A percentile compares a stretch with the other conserved stretches of the same genome.
Evolutionary conservation across 2,329 filamentous ascomycete genomes (phyloP).

Genomic region (Pezicula rhizophila): DNA sequence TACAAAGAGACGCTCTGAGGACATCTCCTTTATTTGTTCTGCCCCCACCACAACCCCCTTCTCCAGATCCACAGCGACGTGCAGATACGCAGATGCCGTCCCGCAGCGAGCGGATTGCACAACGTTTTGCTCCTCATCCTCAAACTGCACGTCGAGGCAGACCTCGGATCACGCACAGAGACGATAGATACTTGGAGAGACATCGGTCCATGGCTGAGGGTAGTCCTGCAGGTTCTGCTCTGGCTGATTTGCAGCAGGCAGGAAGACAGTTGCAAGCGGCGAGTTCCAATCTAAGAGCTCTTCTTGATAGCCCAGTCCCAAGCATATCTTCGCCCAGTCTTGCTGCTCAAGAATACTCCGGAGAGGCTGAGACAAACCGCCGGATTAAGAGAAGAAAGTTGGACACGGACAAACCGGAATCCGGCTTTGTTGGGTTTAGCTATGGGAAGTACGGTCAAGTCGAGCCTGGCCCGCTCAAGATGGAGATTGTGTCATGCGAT

Average conservation of each 20-base stretch:
- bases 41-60: constrained; percentile 10
- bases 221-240: constrained; percentile 8
- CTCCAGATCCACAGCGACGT: constrained; percentile 1
- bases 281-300: constrained; percentile 19
- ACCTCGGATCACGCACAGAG: constrained; percentile 14
- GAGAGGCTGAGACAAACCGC: constrained; percentile 40
- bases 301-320: constrained; percentile 21
- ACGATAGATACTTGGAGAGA: constrained; percentile 25
- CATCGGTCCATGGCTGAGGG: constrained; percentile 17
- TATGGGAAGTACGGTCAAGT: constrained; percentile 88
- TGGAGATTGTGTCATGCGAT: constrained; percentile 88
- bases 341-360: constrained; percentile 15
- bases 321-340: constrained; percentile 14
- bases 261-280: constrained; percentile 21
- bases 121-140: constrained; percentile 4
- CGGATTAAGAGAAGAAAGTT: constrained; percentile 65
- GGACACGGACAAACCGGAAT: constrained; percentile 52
- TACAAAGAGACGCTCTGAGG: constrained; percentile 9
- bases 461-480: constrained; percentile 70
- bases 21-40: constrained; percentile 20
- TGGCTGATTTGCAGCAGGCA: constrained; percentile 19
- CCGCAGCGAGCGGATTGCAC: constrained; percentile 6
- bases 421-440: constrained; percentile 51
- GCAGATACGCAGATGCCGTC: constrained; percentile 3
- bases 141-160: constrained; percentile 14